These are phyloP conservation scores for Diaporthe nobilis DNA, from an alignment of 2,329 filamentous ascomycete genomes.

Conservation along the genomic window DNA sequence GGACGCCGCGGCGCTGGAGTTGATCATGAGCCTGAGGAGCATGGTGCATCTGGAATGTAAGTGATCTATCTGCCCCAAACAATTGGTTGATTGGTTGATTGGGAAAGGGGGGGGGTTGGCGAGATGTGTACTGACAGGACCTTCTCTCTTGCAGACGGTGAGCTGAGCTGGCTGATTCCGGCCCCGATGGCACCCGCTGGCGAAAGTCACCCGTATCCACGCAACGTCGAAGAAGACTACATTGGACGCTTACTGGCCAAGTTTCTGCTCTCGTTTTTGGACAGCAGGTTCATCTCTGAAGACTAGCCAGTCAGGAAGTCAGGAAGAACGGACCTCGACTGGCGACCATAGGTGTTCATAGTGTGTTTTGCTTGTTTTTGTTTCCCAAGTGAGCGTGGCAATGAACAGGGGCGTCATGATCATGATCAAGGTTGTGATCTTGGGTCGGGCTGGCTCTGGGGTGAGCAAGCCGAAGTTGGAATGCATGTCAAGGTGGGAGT, in stretches of 20 bases:
- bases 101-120: not conserved
- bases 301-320: constrained; percentile 33
- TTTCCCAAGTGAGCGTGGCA: not conserved
- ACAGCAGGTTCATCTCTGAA: constrained; percentile 64
- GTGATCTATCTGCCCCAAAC: constrained; percentile 42
- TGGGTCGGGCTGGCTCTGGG: not conserved
- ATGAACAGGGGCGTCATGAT: not conserved
- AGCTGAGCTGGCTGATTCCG: constrained; percentile 61
- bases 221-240: constrained; percentile 65
- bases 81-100: not conserved
- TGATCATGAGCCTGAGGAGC: constrained; percentile 61
- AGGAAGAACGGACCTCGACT: not conserved
- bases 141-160: constrained; percentile 49
- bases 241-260: constrained; percentile 66
- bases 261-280: constrained; percentile 68
- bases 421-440: not conserved
- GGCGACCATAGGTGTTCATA: not conserved
- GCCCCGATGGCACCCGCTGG: constrained; percentile 58
- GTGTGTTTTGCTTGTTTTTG: constrained; percentile 11
- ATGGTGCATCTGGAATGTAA: constrained; percentile 61
- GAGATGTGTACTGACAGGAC: constrained; percentile 10
- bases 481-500: constrained; percentile 20
- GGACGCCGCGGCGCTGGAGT: constrained; percentile 60
- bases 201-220: constrained; percentile 61
- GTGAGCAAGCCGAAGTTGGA: not conserved